A percentile compares a stretch with the other conserved stretches of the same genome.
These are phyloP conservation scores for Crotalaria pallida DNA, from an alignment of 306 rosid species.

Conservation along the genomic window DNA sequence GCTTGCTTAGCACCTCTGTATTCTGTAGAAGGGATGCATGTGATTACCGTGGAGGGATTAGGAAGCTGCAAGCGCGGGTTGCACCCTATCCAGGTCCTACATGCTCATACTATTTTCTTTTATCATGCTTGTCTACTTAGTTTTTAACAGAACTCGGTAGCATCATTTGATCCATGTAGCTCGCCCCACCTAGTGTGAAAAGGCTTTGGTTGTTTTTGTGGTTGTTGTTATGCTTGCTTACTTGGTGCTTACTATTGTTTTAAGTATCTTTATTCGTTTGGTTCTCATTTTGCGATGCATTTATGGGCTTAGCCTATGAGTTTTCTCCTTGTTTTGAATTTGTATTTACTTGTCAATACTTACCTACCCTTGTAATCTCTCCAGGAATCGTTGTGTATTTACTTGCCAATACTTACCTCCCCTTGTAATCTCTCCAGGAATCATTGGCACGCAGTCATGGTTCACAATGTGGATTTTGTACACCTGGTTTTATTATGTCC, in stretches of 20 bases:
- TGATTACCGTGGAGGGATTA: conserved; percentile 90
- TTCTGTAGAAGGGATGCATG: conserved; percentile 96
- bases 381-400: conserved; percentile 65
- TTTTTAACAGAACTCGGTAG: no score
- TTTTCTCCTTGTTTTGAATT: not conserved
- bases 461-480: conserved; percentile 95
- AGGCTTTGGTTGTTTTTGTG: no score
- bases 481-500: conserved; percentile 95
- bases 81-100: conserved; percentile 84
- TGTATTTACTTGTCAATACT: not conserved
- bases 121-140: not conserved
- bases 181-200: no score
- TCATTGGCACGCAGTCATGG: conserved; percentile 83
- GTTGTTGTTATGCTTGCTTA: not conserved
- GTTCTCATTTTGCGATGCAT: conserved; percentile 15
- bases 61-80: conserved; percentile 72
- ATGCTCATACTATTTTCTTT: not conserved
- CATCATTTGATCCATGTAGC: no score
- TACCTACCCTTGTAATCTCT: conserved; percentile 6
- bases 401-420: not conserved
- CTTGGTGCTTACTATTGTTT: not conserved
- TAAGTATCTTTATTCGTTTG: not conserved
- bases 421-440: conserved; percentile 47
- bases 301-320: not conserved
- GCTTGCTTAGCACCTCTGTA: conserved; percentile 96